Evolutionary conservation across 2,329 filamentous ascomycete species (phyloP), one percentile per base, ranked within the genome.

Genomic region (Sarocladium oryzae): DNA sequence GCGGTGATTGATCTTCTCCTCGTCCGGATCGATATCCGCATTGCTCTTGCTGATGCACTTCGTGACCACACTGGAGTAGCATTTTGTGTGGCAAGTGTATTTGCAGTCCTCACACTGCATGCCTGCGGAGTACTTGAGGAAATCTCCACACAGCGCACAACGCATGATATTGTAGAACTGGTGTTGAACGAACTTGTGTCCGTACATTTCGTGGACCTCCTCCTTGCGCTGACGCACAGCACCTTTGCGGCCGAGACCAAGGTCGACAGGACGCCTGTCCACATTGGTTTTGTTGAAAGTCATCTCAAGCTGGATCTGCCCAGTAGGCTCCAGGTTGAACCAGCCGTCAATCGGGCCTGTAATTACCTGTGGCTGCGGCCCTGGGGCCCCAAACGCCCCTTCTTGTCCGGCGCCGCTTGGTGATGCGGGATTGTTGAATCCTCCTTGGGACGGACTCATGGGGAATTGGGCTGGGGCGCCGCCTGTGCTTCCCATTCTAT

Each of bases 81-180:
- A 99, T 71, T 97, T 96, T 61, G 89, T 92, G 70, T 99, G 93
- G 70, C 93, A 99, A 35, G 92, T 97, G 72, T 97, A 97, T 72
- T 97, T 97, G 86, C 93, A 99, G 71, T 99, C 93, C 57, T 95
- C 88, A 69, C 93, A 99, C 72, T 99, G 93, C 92, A 99, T 99
- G 55, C 93, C 93, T 20, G 93, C 89, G 46, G 92, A 95, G 67
- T 97, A 97, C 66, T 97, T 99, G 71, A 99, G 85, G 64, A 99
- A 97, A 59, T 99, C 93, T 54, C 91, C 93, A 66, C 93, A 99
- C 32, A 97, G 83, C 13, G 93, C 93, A 70, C 93, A 99, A 56
- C 93, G 92, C 93, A 99, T 99, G 65, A 99, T 96, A 78, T 97
- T 99, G 84, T 97, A 99, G 70, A 99, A 99, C 68, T 96, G 93